phyloP scores from a whole-genome alignment of 2,329 filamentous ascomycete species.

The Xylariaceae sp. region DNA sequence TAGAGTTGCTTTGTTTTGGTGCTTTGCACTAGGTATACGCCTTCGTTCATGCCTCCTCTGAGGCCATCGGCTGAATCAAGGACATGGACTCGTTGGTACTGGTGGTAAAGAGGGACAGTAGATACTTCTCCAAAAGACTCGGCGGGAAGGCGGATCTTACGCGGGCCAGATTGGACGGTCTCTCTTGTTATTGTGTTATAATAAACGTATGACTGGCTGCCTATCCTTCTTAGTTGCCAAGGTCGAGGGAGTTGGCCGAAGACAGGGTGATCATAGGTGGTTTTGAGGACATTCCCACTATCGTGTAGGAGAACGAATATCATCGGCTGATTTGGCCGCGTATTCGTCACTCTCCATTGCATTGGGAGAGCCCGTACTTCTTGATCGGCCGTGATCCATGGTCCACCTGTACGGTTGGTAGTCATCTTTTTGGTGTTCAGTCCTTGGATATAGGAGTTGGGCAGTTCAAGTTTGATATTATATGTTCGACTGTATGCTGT shows the following conservation, averaged over 20 bases:
- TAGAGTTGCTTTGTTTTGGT: conserved; percentile 3
- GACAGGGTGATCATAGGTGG: conserved; percentile 5
- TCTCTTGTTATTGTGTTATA: conserved; percentile 3
- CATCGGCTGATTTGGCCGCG: not conserved
- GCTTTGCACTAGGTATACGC: conserved; percentile 6
- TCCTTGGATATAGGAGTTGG: not conserved
- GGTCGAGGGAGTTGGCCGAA: conserved; percentile 6
- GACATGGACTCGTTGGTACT: conserved; percentile 5
- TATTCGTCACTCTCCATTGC: not conserved
- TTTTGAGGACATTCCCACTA: not conserved
- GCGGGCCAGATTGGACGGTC: conserved; percentile 1
- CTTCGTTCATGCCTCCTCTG: conserved; percentile 10
- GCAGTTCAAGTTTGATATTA: too few species aligned
- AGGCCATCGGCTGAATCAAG: conserved; percentile 3
- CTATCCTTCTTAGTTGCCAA: conserved; percentile 7
- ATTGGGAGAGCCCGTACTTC: not conserved
- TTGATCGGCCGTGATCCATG: conserved; percentile 3
- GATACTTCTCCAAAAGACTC: not conserved
- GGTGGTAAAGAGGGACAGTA: not conserved
- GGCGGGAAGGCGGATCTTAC: not conserved
- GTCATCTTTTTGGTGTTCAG: not conserved
- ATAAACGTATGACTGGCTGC: not conserved
- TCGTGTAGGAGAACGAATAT: not conserved
- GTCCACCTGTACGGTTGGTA: not conserved
- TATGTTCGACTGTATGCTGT: too few species aligned